phyloP scores from a whole-genome alignment of 768 basidiomycete species.

The Termitomyces sp. region DNA sequence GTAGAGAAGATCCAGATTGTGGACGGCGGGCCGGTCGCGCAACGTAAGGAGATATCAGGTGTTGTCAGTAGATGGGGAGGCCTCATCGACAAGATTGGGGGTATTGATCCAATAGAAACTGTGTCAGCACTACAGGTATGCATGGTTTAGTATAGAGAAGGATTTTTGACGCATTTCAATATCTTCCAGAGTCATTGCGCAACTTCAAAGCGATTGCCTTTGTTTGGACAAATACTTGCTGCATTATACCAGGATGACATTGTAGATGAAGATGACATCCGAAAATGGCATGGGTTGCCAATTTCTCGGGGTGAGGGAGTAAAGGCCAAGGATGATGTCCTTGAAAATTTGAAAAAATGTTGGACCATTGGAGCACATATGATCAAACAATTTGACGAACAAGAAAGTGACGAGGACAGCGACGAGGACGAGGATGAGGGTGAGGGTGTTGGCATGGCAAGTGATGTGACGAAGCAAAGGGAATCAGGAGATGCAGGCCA shows the following conservation, averaged over 20 bases:
- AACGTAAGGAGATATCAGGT: slow-evolving; percentile 58
- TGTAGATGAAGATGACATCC: slow-evolving; percentile 84
- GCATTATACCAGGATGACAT: slow-evolving; percentile 90
- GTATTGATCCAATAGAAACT: slow-evolving; percentile 78
- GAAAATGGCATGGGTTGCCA: slow-evolving; percentile 72
- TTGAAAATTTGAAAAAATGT: slow-evolving; percentile 58
- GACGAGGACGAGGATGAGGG: slow-evolving; percentile 2
- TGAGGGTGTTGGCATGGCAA: neutral
- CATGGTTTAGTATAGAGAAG: slow-evolving; percentile 5
- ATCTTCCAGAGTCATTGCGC: slow-evolving; percentile 56
- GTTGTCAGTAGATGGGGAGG: slow-evolving; percentile 78
- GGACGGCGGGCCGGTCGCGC: slow-evolving; percentile 45
- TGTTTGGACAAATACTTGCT: slow-evolving; percentile 84
- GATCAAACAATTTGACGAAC: slow-evolving; percentile 79
- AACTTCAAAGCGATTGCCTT: slow-evolving; percentile 49
- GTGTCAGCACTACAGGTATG: slow-evolving; percentile 71
- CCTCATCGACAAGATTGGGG: slow-evolving; percentile 76
- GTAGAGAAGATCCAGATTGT: slow-evolving; percentile 66
- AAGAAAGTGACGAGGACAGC: slow-evolving; percentile 29
- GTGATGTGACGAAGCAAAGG: neutral
- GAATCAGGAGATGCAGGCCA: neutral
- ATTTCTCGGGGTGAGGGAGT: slow-evolving; percentile 47
- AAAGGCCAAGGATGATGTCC: slow-evolving; percentile 26
- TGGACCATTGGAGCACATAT: slow-evolving; percentile 68
- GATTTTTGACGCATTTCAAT: neutral